Evolutionary conservation across 805 yeast genomes (phyloP), one percentile per base, ranked within the genome.

Genomic region (Yamadazyma insecticola): DNA sequence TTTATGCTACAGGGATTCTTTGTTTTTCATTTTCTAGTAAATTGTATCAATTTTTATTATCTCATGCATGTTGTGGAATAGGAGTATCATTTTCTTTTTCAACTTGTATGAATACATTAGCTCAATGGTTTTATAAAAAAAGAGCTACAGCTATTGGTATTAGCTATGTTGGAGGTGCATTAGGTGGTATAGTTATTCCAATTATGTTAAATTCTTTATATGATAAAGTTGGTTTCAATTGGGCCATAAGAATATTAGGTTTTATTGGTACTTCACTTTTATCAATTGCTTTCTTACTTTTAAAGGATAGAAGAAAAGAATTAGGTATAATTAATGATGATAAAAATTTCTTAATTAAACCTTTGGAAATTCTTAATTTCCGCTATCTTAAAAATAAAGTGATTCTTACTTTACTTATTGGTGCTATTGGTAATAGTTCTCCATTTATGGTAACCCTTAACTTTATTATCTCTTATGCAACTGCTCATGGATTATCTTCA

Each of bases 31-130:
- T 45, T 16, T 39, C 51, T 25, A 43, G 44, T 2, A 43, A 45
- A 22, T 39, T 53, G 15, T 47, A 39, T 28, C 60, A 55, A 30
- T 55, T 55, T 30, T 41, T 55, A 3, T 36, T 56, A 16, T 37
- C 52, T 24, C 54, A 48, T 37, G 50, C 57, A 12, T 32, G 55
- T 2, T 37, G 43, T 10, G 60, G 60, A 3, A 33, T 56, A 3
- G 61, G 63, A 2, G 43, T 53, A 2, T 46, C 55, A 1, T 40
- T 55, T 32, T 54, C 53, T 5, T 54, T 56, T 49, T 48, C 50
- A 1, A 57, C 60, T 6, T 44, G 50, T 33, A 47, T 55, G 14
- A 53, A 52, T 1, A 52, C 44, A 0, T 26, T 55, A 6, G 47
- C 51, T 31, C 63, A 56, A 37, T 54, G 50, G 51, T 56, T 53